phyloP scores from a whole-genome alignment of 352 stramenopile genomes.

The Phytophthora citricola region DNA sequence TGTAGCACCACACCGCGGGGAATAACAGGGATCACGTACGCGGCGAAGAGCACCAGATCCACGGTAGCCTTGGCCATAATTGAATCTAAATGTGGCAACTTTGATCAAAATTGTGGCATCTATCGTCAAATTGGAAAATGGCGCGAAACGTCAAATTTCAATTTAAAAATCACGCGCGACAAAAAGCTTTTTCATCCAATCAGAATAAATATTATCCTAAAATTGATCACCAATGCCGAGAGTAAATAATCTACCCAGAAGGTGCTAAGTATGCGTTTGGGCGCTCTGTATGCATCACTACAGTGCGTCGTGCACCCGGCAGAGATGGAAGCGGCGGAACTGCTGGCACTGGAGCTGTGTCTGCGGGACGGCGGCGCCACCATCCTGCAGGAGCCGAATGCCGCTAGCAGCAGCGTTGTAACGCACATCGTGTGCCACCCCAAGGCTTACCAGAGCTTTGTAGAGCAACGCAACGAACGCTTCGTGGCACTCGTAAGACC shows the following conservation, averaged over 20 bases:
- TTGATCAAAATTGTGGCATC: neutral
- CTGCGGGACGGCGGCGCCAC: constrained; percentile 67
- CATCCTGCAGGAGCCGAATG: constrained; percentile 42
- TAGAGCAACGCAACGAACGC: constrained; percentile 56
- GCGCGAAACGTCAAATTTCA: constrained; percentile 4
- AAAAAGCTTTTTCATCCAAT: neutral
- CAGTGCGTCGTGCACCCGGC: constrained; percentile 64
- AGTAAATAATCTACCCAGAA: constrained; percentile 12
- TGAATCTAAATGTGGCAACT: neutral
- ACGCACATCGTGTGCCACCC: constrained; percentile 84
- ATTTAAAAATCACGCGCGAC: constrained; percentile 13
- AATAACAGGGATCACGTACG: constrained; percentile 83
- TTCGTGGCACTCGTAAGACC: constrained; percentile 80
- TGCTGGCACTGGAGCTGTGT: constrained; percentile 63
- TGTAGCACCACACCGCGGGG: constrained; percentile 71
- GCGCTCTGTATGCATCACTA: constrained; percentile 53
- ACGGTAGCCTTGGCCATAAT: constrained; percentile 50
- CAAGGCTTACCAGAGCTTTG: constrained; percentile 56
- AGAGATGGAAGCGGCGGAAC: constrained; percentile 43
- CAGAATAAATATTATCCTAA: too few species aligned
- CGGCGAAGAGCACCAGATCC: constrained; percentile 80
- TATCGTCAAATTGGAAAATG: constrained; percentile 4
- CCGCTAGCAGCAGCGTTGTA: constrained; percentile 28
- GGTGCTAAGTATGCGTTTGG: constrained; percentile 45
- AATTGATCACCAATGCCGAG: neutral